A percentile compares a stretch with the other conserved stretches of the same genome.
phyloP scores from a whole-genome alignment of 2,329 filamentous ascomycete genomes.

The Cercospora sp. region DNA sequence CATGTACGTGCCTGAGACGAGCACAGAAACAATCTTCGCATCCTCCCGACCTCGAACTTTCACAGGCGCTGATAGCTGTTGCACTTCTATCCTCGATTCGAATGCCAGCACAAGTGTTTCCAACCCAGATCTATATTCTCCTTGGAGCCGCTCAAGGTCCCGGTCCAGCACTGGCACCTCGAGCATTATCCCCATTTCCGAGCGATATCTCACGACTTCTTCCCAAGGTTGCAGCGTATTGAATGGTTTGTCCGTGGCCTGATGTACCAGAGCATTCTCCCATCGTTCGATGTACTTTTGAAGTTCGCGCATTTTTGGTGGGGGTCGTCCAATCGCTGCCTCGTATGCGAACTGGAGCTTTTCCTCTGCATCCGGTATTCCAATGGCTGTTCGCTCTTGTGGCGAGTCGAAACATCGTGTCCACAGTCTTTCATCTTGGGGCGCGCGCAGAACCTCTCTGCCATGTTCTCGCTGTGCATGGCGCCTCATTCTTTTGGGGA shows the following conservation, averaged over 20 bases:
- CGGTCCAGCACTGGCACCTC: constrained; percentile 21
- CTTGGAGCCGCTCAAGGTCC: constrained; percentile 5
- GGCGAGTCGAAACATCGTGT: not conserved
- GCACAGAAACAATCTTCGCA: constrained; percentile 14
- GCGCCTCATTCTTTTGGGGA: not conserved
- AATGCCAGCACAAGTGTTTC: not conserved
- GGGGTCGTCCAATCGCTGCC: not conserved
- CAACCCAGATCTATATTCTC: constrained; percentile 10
- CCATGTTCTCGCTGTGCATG: not conserved
- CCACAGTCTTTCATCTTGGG: not conserved
- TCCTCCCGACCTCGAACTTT: not conserved
- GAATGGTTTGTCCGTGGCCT: constrained; percentile 22
- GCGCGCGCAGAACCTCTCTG: not conserved
- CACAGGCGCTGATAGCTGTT: constrained; percentile 6
- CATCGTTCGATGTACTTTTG: not conserved
- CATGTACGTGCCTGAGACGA: constrained; percentile 23
- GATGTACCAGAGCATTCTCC: constrained; percentile 11
- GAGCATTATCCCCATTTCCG: constrained; percentile 23
- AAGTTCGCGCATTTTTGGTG: not conserved
- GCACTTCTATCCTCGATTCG: constrained; percentile 23
- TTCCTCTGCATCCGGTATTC: not conserved
- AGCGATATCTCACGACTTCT: constrained; percentile 25
- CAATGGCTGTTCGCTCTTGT: not conserved
- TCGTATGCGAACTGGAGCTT: not conserved
- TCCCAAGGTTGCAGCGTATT: constrained; percentile 19